Conservation (phyloP, 306 rosid species). For the Cyclanthera cordifolia region DNA sequence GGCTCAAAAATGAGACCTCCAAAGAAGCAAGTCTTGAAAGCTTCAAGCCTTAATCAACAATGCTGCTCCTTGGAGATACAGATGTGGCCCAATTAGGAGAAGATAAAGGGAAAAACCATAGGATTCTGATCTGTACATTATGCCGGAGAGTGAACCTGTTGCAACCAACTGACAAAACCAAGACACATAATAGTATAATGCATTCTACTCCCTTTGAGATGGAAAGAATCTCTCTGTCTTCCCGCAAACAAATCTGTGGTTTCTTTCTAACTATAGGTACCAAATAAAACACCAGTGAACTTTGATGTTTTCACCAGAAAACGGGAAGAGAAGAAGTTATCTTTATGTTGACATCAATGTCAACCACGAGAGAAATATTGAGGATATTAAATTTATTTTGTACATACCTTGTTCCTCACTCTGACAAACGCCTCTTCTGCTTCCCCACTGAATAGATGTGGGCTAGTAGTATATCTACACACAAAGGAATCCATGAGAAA, state of each 20-base stretch:
- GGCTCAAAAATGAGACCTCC: too few species aligned
- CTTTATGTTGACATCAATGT: neutral
- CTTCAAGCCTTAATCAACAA: too few species aligned
- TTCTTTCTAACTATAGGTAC: neutral
- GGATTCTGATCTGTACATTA: neutral
- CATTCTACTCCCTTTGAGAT: neutral
- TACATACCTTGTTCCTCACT: constrained; percentile 64
- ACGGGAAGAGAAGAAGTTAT: neutral
- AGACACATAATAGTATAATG: neutral
- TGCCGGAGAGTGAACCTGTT: neutral
- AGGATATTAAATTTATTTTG: neutral
- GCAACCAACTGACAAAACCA: neutral
- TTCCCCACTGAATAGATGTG: constrained; percentile 72
- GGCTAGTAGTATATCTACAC: constrained; percentile 86
- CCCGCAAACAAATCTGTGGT: neutral
- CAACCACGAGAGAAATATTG: neutral
- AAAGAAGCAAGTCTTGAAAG: too few species aligned
- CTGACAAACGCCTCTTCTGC: constrained; percentile 77
- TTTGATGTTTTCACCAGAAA: neutral
- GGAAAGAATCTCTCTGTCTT: neutral
- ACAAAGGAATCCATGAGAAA: neutral
- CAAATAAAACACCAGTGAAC: neutral
- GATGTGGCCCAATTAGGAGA: neutral
- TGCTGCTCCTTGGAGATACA: too few species aligned
- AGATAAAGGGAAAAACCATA: neutral